Evolutionary conservation across 305 asterid species (phyloP).

Genomic region (Fraxinus greggii): DNA sequence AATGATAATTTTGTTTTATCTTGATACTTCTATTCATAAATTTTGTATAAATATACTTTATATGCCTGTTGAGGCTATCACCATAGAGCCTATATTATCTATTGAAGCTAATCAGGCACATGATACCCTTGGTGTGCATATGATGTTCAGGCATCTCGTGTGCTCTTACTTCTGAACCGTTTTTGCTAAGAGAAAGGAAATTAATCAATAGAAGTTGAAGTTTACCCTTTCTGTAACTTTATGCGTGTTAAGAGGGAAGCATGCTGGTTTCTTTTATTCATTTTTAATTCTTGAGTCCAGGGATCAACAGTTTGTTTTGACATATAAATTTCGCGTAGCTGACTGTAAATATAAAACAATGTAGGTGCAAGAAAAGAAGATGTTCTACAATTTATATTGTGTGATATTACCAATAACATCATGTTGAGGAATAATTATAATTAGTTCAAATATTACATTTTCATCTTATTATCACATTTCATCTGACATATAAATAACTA

Average conservation of each 20-base stretch:
- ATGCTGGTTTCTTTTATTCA: neutral
- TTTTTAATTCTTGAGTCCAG: neutral
- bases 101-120: neutral
- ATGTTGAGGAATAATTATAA: neutral
- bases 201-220: neutral
- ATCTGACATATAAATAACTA: neutral
- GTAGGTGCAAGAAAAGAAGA: neutral
- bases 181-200: neutral
- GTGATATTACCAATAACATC: neutral
- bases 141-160: neutral
- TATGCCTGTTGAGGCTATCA: neutral
- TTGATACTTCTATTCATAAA: neutral
- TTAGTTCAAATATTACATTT: neutral
- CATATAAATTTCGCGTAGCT: neutral
- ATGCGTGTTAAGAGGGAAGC: neutral
- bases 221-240: neutral
- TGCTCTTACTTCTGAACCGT: neutral
- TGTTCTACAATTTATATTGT: neutral
- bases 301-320: neutral
- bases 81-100: neutral
- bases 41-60: neutral
- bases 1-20: neutral
- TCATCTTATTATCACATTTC: neutral
- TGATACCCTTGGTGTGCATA: neutral
- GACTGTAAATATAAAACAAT: neutral